Evolutionary conservation across 768 basidiomycete species (phyloP), one percentile per base, ranked within the genome.

Genomic region (Lactifluus rugatus): DNA sequence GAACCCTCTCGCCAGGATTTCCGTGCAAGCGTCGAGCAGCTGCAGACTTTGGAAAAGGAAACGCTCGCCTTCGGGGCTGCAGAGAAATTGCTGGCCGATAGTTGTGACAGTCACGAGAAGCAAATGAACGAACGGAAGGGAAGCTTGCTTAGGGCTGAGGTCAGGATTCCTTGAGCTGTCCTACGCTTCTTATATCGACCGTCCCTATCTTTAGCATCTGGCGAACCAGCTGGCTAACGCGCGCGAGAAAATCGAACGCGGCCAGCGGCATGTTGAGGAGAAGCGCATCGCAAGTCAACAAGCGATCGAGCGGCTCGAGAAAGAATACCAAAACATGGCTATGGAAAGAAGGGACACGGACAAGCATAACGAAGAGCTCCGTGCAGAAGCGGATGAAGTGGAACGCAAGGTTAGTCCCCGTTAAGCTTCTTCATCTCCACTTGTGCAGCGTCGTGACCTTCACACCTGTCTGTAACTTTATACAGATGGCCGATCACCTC

Each of bases 221-320:
- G 75, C 80, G 61, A 84, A 85, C 59, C 92, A 94, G 68, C 74
- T 90, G 11, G 71, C 75, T 8, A 92, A 93, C 68, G 93, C 93
- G 5, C 78, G 82, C 46, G 87, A 90, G 64, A 93, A 91, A 70
- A 78, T 93, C 9, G 82, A 86, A 56, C 81, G 89, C 26, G 85
- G 87, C 0, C 84, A 89, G 66, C 78, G 80, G 60, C 85, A 88
- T 61, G 84, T 85, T 6, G 87, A 89, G 69, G 91, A 93, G 56
- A 88, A 87, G 69, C 83, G 85, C 55, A 65, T 76, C 13, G 78
- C 83, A n/a, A 85, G 82, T 64, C 83, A 85, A 61, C 77, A 81
- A 59, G 85, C 83, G 7, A 84, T 93, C 56, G 84, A 87, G 51
- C 78, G 82, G 13, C 74, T 95, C 19, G 83, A 91, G 67, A 77